Conservation (phyloP, 192 early-diverging fungal genomes). For the Entomortierella parvispora region DNA sequence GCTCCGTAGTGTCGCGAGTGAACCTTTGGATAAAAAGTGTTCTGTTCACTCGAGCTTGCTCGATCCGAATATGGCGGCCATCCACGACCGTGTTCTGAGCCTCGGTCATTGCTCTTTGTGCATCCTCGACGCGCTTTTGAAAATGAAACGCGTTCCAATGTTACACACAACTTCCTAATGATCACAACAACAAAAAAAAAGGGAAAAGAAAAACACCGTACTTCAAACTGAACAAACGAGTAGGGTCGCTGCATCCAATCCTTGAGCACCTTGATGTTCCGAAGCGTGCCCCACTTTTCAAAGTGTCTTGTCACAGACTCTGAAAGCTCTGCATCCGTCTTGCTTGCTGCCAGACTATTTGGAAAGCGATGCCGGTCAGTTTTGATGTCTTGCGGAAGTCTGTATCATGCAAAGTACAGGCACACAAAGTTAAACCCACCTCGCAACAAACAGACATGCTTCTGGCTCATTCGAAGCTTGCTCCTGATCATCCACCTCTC, state of each 20-base stretch:
- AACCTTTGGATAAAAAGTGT: slow-evolving; percentile 72
- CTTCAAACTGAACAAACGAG: slow-evolving; percentile 83
- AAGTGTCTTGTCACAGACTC: slow-evolving; percentile 69
- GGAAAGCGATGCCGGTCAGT: neutral
- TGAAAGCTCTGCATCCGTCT: slow-evolving; percentile 63
- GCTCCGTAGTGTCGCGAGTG: slow-evolving; percentile 45
- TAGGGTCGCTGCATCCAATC: slow-evolving; percentile 78
- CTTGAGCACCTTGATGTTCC: slow-evolving; percentile 79
- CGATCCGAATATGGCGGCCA: slow-evolving; percentile 77
- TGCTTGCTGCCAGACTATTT: slow-evolving; percentile 61
- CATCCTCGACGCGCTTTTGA: slow-evolving; percentile 61
- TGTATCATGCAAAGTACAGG: too few relatives aligned
- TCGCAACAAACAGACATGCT: slow-evolving; percentile 81
- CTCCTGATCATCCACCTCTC: neutral
- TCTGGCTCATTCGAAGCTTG: slow-evolving; percentile 51
- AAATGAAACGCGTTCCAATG: too few relatives aligned
- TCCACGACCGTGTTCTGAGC: slow-evolving; percentile 75
- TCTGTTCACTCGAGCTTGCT: slow-evolving; percentile 80
- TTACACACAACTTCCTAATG: too few relatives aligned
- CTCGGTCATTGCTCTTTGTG: slow-evolving; percentile 65
- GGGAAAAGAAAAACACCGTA: slow-evolving; percentile 3
- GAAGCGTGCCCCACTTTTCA: slow-evolving; percentile 67
- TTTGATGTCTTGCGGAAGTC: neutral
- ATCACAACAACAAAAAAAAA: neutral
- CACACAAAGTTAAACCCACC: slow-evolving; percentile 53